These are phyloP conservation scores for Alternaria brassicicola DNA, from an alignment of 2,329 filamentous ascomycete species.

Conservation along the genomic window DNA sequence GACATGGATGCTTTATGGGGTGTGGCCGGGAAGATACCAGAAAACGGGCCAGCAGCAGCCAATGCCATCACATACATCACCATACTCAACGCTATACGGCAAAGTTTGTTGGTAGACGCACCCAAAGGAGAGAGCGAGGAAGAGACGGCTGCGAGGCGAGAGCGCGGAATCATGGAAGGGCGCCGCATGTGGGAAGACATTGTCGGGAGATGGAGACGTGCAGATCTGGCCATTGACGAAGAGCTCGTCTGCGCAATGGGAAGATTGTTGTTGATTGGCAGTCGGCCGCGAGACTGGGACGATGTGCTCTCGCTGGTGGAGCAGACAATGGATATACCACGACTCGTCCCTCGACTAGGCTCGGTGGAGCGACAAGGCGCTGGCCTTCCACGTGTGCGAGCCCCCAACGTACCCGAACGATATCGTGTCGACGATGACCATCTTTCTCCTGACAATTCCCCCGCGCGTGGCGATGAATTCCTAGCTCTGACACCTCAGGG, in stretches of 20 bases:
- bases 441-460: constrained; percentile 26
- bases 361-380: constrained; percentile 33
- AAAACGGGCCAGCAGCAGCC: constrained; percentile 66
- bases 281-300: constrained; percentile 66
- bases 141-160: constrained; percentile 35
- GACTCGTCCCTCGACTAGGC: constrained; percentile 53
- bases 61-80: constrained; percentile 79
- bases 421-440: constrained; percentile 39
- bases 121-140: constrained; percentile 38
- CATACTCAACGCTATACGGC: constrained; percentile 75
- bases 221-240: constrained; percentile 75
- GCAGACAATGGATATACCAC: constrained; percentile 79
- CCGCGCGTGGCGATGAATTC: constrained; percentile 41
- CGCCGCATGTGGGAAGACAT: constrained; percentile 83
- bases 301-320: constrained; percentile 77
- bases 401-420: constrained; percentile 36
- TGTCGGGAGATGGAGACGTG: constrained; percentile 74
- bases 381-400: constrained; percentile 44
- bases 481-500: constrained; percentile 29
- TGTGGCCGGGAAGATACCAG: constrained; percentile 74
- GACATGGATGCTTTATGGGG: constrained; percentile 84
- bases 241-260: constrained; percentile 82
- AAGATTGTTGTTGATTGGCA: constrained; percentile 71
- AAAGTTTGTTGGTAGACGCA: constrained; percentile 33
- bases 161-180: constrained; percentile 66